phyloP scores from a whole-genome alignment of 2,329 filamentous ascomycete genomes.

The Lithohypha guttulata region DNA sequence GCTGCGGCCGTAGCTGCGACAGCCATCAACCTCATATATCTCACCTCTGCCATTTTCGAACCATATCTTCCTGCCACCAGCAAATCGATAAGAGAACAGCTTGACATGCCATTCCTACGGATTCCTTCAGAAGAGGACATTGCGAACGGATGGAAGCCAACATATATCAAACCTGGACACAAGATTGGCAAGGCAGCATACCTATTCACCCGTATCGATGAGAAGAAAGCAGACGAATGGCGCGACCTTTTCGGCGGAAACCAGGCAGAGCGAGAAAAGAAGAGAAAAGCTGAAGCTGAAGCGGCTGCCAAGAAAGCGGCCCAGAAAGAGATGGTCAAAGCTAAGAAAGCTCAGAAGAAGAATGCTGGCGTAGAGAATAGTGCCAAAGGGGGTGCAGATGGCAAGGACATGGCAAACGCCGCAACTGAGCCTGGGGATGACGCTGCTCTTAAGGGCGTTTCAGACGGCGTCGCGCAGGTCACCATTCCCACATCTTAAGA shows the following conservation, averaged over 20 bases:
- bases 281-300: constrained; percentile 48
- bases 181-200: constrained; percentile 69
- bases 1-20: constrained; percentile 59
- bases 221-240: constrained; percentile 76
- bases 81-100: constrained; percentile 64
- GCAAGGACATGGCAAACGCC: constrained; percentile 26
- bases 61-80: constrained; percentile 81
- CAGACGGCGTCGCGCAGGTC: constrained; percentile 34
- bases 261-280: constrained; percentile 56
- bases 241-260: constrained; percentile 61
- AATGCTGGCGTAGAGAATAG: constrained; percentile 25
- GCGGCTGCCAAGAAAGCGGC: constrained; percentile 30
- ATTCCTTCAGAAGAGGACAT: constrained; percentile 47
- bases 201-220: constrained; percentile 73
- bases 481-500: constrained; percentile 33
- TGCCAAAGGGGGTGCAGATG: constrained; percentile 21
- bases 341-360: constrained; percentile 21
- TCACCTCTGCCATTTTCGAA: constrained; percentile 65
- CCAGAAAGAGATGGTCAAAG: constrained; percentile 27
- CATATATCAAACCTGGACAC: constrained; percentile 57
- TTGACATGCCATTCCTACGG: constrained; percentile 47
- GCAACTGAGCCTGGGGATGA: constrained; percentile 26
- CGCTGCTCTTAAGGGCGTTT: constrained; percentile 30
- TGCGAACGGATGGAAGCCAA: constrained; percentile 51
- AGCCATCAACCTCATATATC: constrained; percentile 73